These are phyloP conservation scores for Tetrahymena borealis DNA, from an alignment of 73 alveolate species.

Conservation along the genomic window DNA sequence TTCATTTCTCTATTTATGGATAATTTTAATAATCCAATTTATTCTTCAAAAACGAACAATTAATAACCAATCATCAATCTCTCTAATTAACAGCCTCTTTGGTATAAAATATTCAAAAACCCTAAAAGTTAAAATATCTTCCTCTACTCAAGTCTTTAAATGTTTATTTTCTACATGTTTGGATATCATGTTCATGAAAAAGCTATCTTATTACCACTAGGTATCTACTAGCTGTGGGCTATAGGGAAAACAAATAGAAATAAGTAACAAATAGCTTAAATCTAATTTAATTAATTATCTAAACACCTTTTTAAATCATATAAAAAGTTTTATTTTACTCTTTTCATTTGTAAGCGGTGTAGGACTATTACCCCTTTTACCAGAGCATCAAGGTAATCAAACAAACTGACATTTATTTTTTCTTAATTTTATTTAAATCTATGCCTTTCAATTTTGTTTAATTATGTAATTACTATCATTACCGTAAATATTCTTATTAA, in stretches of 20 bases:
- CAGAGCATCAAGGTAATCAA: background rate
- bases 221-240: background rate
- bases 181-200: constrained; percentile 91
- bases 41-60: constrained; percentile 7
- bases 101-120: constrained; percentile 8
- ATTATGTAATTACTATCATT: no score
- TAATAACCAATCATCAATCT: background rate
- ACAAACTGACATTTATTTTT: background rate
- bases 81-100: constrained; percentile 17
- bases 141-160: constrained; percentile 55
- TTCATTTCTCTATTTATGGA: no score
- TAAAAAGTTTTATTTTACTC: background rate
- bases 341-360: background rate
- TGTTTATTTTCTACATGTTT: constrained; percentile 72
- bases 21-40: constrained; percentile 23
- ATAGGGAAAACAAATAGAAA: background rate
- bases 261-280: background rate
- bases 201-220: constrained; percentile 69
- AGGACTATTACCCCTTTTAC: background rate
- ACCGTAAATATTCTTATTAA: no score
- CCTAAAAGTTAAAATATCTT: constrained; percentile 39
- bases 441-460: no score
- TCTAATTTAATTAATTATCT: background rate
- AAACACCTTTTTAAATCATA: background rate
- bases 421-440: no score